These are phyloP conservation scores for Tolypocladium inflatum DNA, from an alignment of 2,329 filamentous ascomycete genomes.

Conservation along the genomic window DNA sequence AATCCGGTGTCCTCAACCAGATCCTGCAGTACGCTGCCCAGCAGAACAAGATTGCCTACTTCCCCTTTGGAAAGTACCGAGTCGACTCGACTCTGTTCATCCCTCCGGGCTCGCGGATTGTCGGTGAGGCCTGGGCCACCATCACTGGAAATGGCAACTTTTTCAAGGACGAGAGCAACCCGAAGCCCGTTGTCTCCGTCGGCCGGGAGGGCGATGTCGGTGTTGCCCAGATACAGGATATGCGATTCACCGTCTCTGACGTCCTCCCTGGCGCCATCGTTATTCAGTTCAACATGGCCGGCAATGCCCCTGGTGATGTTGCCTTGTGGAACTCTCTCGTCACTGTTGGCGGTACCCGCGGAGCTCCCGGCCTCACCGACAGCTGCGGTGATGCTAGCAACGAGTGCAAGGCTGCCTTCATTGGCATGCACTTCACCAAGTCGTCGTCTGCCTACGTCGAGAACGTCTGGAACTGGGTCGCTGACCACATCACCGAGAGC, in stretches of 20 bases:
- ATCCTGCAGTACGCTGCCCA: slow-evolving; percentile 25
- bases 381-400: slow-evolving; percentile 21
- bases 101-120: slow-evolving; percentile 33
- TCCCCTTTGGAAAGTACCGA: slow-evolving; percentile 17
- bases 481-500: slow-evolving; percentile 38
- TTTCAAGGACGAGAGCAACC: slow-evolving; percentile 34
- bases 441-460: slow-evolving; percentile 12
- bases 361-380: slow-evolving; percentile 25
- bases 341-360: slow-evolving; percentile 33
- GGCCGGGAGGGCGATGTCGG: slow-evolving; percentile 40
- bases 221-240: slow-evolving; percentile 39
- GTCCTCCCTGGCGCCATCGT: slow-evolving; percentile 29
- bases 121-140: slow-evolving; percentile 45
- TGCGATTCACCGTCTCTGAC: slow-evolving; percentile 40
- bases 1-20: slow-evolving; percentile 25
- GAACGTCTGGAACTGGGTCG: slow-evolving; percentile 28
- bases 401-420: slow-evolving; percentile 36
- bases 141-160: slow-evolving; percentile 35
- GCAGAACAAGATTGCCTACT: slow-evolving; percentile 17
- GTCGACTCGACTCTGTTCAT: slow-evolving; percentile 16
- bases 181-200: slow-evolving; percentile 39
- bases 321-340: slow-evolving; percentile 38
- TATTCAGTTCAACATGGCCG: slow-evolving; percentile 41
- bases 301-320: slow-evolving; percentile 34
- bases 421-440: slow-evolving; percentile 37